Evolutionary conservation across 2,329 filamentous ascomycete species (phyloP), one percentile per base, ranked within the genome.

Genomic region (Penicillium sp.): DNA sequence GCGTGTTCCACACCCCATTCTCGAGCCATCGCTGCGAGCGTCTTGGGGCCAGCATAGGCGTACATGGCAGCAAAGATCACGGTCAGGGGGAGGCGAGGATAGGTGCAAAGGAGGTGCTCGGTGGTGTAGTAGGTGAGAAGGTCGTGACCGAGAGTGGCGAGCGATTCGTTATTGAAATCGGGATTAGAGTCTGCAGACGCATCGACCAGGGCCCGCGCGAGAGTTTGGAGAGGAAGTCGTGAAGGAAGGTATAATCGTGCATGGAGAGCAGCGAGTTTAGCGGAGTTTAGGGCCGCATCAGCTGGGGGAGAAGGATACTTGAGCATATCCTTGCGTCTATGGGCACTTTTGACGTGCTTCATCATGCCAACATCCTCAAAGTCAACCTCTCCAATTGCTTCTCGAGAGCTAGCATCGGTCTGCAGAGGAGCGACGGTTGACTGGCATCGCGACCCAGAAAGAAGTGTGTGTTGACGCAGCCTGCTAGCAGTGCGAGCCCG

Each of bases 1-100:
- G 88, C 91, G 38, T 77, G 73, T 67, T 97, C 91, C 12, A 97
- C 83, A 71, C 93, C 93, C 93, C 93, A 98, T 72, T 93, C 86
- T 53, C 79, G 76, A 12, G 87, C 82, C 56, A 97, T 79, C 18
- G 83, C 76, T 44, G 84, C 75, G 40, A 97, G 77, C 1, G 90
- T 83, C 56, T 83, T 81, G 5, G 82, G 79, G 4, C 93, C 93
- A 40, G 84, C 79, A 66, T 89, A 97, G 40, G 88, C 90, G 62
- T 86, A 84, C 75, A 95, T 84, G 29, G 89, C 86, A 45, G 90
- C 83, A 71, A 89, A 94, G 45, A 95, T 74, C 48, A 98, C 85
- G n/a, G 80, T 73, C 79, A 93, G 86, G 46, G 93, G 93, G 46
- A 98, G 79, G 43, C 93, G 89, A 11, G 93, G 93, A 71, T 90